phyloP scores from a whole-genome alignment of 768 basidiomycete species.

The Collybia sordida region DNA sequence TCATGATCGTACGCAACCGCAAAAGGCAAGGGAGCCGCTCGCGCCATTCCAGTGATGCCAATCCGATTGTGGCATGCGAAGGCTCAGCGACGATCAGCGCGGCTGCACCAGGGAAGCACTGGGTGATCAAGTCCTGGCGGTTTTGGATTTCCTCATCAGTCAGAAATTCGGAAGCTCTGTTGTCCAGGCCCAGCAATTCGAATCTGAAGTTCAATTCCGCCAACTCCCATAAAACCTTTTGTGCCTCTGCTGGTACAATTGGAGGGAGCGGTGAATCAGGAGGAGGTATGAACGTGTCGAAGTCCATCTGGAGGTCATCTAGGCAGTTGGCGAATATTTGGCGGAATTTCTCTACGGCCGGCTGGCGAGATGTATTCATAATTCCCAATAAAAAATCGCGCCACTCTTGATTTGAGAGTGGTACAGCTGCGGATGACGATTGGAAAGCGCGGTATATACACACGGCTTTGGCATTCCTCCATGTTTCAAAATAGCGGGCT shows the following conservation, averaged over 20 bases:
- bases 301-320: neutral
- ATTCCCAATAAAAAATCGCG: neutral
- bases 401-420: conserved; percentile 2
- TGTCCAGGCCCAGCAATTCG: neutral
- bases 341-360: neutral
- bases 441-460: neutral
- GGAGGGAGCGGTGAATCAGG: neutral
- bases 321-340: neutral
- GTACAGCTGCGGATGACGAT: neutral
- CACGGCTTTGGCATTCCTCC: neutral
- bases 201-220: neutral
- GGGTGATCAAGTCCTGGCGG: neutral
- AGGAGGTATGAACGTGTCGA: neutral
- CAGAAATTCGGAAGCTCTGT: neutral
- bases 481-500: neutral
- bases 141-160: neutral
- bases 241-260: neutral
- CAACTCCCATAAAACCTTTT: neutral
- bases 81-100: no score
- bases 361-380: neutral
- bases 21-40: neutral
- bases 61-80: neutral
- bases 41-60: neutral
- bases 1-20: neutral
- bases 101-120: no score